Evolutionary conservation across 2,329 filamentous ascomycete genomes (phyloP).

Genomic region (Talaromyces atroroseus): DNA sequence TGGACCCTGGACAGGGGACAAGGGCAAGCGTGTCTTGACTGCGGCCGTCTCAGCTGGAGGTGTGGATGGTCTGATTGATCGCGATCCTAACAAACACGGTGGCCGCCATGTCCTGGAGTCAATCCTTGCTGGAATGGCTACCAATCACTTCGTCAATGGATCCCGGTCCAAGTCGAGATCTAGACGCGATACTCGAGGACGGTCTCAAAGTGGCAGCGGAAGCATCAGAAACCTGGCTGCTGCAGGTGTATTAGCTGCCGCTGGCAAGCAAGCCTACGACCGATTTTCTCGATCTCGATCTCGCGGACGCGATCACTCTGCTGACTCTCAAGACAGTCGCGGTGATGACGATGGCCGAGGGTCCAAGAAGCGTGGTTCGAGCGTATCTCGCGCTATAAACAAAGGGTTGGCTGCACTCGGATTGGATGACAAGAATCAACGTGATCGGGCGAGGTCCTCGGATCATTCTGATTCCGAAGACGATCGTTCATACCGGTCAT

Average conservation of each 20-base stretch:
- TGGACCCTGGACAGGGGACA: constrained; percentile 83
- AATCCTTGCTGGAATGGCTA: constrained; percentile 80
- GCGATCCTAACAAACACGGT: constrained; percentile 63
- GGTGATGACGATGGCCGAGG: constrained; percentile 41
- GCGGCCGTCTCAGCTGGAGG: constrained; percentile 80
- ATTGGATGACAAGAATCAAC: constrained; percentile 31
- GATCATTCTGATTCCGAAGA: constrained; percentile 40
- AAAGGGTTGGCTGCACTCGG: constrained; percentile 43
- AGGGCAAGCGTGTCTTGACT: constrained; percentile 85
- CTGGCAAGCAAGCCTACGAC: constrained; percentile 43
- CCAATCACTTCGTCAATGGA: constrained; percentile 80
- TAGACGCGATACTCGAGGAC: constrained; percentile 29
- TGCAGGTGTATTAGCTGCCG: constrained; percentile 41
- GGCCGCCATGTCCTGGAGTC: constrained; percentile 81
- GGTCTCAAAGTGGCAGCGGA: constrained; percentile 40
- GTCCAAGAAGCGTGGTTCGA: constrained; percentile 40
- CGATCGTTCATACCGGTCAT: constrained; percentile 29
- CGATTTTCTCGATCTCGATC: constrained; percentile 41
- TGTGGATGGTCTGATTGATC: constrained; percentile 68
- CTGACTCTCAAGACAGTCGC: constrained; percentile 47
- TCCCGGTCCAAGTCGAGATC: constrained; percentile 60
- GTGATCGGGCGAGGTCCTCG: constrained; percentile 28
- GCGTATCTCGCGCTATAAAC: constrained; percentile 41
- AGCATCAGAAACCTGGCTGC: constrained; percentile 40
- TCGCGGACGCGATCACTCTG: constrained; percentile 38